A percentile compares a stretch with the other conserved stretches of the same genome.
Conservation (phyloP, 495 filamentous ascomycete genomes). For the Lasiosphaeria miniovina region DNA sequence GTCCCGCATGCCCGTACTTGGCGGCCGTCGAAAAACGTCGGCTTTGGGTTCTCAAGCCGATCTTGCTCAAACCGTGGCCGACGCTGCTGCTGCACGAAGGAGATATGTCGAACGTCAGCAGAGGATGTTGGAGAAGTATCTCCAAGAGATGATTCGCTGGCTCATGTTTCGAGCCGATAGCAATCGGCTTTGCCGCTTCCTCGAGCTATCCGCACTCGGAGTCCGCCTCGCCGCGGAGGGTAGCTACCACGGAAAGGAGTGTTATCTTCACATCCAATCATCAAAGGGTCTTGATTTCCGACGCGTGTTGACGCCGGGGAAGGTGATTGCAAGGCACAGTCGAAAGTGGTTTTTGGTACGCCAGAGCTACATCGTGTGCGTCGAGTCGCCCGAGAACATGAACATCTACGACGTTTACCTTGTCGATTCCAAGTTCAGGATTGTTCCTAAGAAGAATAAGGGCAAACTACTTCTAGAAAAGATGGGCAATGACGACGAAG, state of each 20-base stretch:
- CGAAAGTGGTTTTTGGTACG: slow-evolving; percentile 98
- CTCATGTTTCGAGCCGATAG: slow-evolving; percentile 95
- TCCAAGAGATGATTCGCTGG: slow-evolving; percentile 91
- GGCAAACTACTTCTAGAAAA: slow-evolving; percentile 61
- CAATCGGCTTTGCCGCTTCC: slow-evolving; percentile 92
- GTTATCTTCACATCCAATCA: slow-evolving; percentile 85
- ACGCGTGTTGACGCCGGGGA: slow-evolving; percentile 68
- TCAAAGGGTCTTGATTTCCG: slow-evolving; percentile 88
- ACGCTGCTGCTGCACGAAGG: slow-evolving; percentile 38
- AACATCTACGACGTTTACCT: slow-evolving; percentile 98
- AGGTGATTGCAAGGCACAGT: slow-evolving; percentile 74
- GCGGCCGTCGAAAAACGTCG: slow-evolving; percentile 33
- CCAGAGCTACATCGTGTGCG: slow-evolving; percentile 95
- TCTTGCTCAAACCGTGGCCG: slow-evolving; percentile 19
- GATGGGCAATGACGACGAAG: slow-evolving; percentile 42
- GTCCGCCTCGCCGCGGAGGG: slow-evolving; percentile 94
- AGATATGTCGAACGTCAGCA: slow-evolving; percentile 65
- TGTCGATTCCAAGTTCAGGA: slow-evolving; percentile 77
- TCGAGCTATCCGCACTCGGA: slow-evolving; percentile 91
- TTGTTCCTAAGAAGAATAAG: slow-evolving; percentile 72
- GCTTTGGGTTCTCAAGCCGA: slow-evolving; percentile 29
- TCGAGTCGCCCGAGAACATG: slow-evolving; percentile 97
- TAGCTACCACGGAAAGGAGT: slow-evolving; percentile 97
- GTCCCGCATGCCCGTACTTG: slow-evolving; percentile 57
- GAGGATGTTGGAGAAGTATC: slow-evolving; percentile 81